A percentile compares a stretch with the other conserved stretches of the same genome.
Evolutionary conservation across 208 protist genomes (phyloP).

Genomic region (Entamoeba invadens): DNA sequence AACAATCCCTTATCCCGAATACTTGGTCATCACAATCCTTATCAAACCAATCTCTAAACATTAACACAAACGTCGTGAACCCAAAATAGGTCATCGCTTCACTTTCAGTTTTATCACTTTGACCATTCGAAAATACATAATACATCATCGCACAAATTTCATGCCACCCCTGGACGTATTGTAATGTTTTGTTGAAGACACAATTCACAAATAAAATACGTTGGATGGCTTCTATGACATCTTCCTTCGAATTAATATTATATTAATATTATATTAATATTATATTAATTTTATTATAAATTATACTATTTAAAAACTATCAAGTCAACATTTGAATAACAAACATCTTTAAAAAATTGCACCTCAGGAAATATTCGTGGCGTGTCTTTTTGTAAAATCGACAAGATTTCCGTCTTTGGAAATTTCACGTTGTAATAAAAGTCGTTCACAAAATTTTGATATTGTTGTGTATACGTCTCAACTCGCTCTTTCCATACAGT

Average conservation of each 20-base stretch:
- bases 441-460: neutral
- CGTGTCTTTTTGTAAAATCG: neutral
- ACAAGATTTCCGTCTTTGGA: neutral
- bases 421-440: neutral
- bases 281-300: no score
- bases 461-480: neutral
- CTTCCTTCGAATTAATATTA: neutral
- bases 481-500: neutral
- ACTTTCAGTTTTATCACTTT: neutral
- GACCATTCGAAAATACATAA: neutral
- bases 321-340: no score
- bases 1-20: neutral
- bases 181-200: neutral
- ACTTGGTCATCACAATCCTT: neutral
- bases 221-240: neutral
- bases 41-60: neutral
- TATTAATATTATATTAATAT: no score
- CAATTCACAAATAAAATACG: neutral
- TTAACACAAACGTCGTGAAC: neutral
- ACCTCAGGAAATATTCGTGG: neutral
- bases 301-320: no score
- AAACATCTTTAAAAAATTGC: neutral
- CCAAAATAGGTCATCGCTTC: neutral
- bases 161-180: neutral
- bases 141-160: neutral